Evolutionary conservation across 75 land plant species (phyloP).

Genomic region (Picea glauca): DNA sequence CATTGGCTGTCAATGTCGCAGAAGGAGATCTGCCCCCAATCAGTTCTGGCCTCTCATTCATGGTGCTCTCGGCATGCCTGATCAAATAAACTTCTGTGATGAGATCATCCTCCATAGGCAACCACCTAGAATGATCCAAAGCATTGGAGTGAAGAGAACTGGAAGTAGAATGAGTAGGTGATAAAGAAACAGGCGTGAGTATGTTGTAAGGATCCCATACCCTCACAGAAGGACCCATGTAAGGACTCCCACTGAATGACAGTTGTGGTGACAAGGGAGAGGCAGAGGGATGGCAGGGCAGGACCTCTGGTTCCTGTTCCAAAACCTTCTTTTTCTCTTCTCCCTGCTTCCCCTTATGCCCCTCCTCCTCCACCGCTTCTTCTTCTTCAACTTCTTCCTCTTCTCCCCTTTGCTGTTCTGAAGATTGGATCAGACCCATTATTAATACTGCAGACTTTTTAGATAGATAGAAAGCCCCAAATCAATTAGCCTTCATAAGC

Average conservation of each 20-base stretch:
- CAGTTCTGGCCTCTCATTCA: conserved; percentile 57
- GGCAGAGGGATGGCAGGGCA: conserved; percentile 73
- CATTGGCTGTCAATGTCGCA: conserved; percentile 54
- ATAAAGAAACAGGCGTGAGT: conserved; percentile 28
- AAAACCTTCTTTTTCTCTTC: conserved; percentile 40
- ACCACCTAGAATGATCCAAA: conserved; percentile 10
- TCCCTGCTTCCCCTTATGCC: neutral
- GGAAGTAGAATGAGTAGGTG: conserved; percentile 12
- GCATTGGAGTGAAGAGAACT: conserved; percentile 1
- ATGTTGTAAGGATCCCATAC: conserved; percentile 88
- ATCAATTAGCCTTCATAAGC: neutral
- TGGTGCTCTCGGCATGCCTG: conserved; percentile 65
- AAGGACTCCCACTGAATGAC: conserved; percentile 60
- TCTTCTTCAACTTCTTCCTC: neutral
- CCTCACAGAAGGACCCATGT: conserved; percentile 52
- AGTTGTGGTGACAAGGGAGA: conserved; percentile 83
- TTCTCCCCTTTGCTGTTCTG: neutral
- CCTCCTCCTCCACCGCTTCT: conserved; percentile 7
- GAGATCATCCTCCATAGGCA: conserved; percentile 18
- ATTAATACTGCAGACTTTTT: neutral
- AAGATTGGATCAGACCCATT: conserved; percentile 9
- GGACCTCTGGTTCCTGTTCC: conserved; percentile 79
- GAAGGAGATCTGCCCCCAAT: conserved; percentile 60
- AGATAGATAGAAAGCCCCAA: neutral
- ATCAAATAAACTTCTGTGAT: conserved; percentile 61